phyloP scores from a whole-genome alignment of 2,329 filamentous ascomycete genomes.

The Epichloe brachyelytri region DNA sequence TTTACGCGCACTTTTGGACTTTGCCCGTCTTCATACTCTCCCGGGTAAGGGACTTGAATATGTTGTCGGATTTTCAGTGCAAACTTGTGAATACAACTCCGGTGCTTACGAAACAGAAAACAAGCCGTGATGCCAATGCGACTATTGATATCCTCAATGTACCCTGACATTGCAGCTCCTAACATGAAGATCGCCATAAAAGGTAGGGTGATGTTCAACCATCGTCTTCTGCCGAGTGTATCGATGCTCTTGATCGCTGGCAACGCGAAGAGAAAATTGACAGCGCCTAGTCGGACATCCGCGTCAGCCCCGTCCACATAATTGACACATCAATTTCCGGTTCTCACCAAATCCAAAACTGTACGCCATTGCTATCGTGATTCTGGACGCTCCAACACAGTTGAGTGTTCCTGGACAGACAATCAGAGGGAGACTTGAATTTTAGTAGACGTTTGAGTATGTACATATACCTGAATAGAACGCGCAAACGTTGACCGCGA shows the following conservation, averaged over 20 bases:
- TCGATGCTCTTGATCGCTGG: constrained; percentile 23
- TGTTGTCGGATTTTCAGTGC: not conserved
- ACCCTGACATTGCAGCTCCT: constrained; percentile 22
- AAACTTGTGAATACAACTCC: not conserved
- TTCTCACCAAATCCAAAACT: constrained; percentile 20
- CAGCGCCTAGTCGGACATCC: constrained; percentile 14
- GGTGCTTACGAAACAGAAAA: constrained; percentile 21
- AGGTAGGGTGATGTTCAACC: constrained; percentile 29
- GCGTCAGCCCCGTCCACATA: not conserved
- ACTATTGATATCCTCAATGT: constrained; percentile 9
- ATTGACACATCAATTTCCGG: not conserved
- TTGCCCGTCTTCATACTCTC: not conserved
- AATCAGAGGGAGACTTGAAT: not conserved
- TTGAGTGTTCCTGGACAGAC: constrained; percentile 12
- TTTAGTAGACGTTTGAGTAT: too few species aligned
- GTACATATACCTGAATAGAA: constrained; percentile 28
- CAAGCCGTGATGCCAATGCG: constrained; percentile 21
- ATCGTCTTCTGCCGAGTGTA: constrained; percentile 27
- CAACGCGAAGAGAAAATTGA: constrained; percentile 30
- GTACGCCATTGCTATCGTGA: constrained; percentile 13
- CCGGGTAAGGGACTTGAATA: not conserved
- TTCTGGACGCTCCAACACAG: constrained; percentile 9
- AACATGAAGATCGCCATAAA: constrained; percentile 30
- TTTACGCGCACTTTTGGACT: not conserved
- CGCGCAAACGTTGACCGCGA: constrained; percentile 26